Conservation (phyloP, 2,329 filamentous ascomycete genomes). For the Talaromyces sp. region DNA sequence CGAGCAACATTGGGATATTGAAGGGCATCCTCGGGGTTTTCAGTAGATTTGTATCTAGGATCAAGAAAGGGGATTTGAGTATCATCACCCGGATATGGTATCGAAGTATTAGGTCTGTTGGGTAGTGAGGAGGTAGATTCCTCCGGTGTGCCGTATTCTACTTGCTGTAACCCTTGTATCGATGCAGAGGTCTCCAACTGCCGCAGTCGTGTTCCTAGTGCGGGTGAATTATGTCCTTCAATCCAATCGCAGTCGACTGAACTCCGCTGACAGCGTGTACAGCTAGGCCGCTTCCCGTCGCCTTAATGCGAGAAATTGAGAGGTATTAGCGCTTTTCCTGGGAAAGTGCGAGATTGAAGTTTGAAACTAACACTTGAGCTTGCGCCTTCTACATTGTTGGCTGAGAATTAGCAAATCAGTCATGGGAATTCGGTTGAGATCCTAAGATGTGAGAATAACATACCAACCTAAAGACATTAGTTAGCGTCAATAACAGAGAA, state of each 20-base stretch:
- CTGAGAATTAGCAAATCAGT: neutral
- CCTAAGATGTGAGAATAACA: neutral
- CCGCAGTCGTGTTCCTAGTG: neutral
- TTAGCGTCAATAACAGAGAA: neutral
- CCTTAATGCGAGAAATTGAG: neutral
- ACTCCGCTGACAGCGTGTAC: neutral
- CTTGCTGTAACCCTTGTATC: neutral
- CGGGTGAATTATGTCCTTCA: neutral
- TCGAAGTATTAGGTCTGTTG: neutral
- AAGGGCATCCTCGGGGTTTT: neutral
- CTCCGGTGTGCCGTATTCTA: neutral
- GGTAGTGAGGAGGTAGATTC: neutral
- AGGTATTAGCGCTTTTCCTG: neutral
- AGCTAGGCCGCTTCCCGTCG: neutral
- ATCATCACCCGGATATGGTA: neutral
- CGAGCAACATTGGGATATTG: neutral
- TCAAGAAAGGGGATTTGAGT: neutral
- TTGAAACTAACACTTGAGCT: neutral
- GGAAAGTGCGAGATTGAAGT: neutral
- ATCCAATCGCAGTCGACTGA: neutral
- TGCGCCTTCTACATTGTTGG: neutral
- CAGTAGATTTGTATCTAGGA: neutral
- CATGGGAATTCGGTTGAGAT: neutral
- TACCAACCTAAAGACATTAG: neutral
- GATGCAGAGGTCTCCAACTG: neutral